phyloP scores from a whole-genome alignment of 768 basidiomycete species.

The Aureoboletus auriporus region DNA sequence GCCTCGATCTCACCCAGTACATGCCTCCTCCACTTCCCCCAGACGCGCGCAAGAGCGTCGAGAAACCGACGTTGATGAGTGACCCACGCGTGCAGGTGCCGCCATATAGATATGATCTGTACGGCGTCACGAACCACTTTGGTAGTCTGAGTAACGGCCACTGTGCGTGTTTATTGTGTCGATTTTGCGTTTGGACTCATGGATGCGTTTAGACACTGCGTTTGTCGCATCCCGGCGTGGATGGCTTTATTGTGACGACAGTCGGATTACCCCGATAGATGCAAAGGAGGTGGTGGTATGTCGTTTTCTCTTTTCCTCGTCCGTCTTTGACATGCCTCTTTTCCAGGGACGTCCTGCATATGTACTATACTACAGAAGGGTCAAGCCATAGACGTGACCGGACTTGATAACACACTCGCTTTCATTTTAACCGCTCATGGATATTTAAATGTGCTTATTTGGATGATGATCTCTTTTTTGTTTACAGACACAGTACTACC shows the following conservation, averaged over 20 bases:
- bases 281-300: constrained; percentile 81
- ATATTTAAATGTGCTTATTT: constrained; percentile 27
- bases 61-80: constrained; percentile 30
- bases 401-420: background rate
- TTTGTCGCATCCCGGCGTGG: constrained; percentile 81
- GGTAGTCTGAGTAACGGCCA: constrained; percentile 94
- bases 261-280: constrained; percentile 71
- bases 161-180: constrained; percentile 53
- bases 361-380: constrained; percentile 77
- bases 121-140: constrained; percentile 94
- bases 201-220: constrained; percentile 69
- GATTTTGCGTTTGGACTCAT: background rate
- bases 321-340: background rate
- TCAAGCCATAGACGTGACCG: constrained; percentile 22
- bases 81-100: constrained; percentile 83
- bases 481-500: constrained; percentile 14
- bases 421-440: background rate
- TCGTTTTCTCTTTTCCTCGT: constrained; percentile 10
- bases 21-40: constrained; percentile 80
- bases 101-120: constrained; percentile 90
- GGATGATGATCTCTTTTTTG: constrained; percentile 12
- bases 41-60: constrained; percentile 49
- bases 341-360: constrained; percentile 65
- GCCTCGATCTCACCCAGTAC: constrained; percentile 67
- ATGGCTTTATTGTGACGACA: constrained; percentile 95